Evolutionary conservation across 1,284 basidiomycete species (phyloP).

Genomic region (Trichosporon asahii): DNA sequence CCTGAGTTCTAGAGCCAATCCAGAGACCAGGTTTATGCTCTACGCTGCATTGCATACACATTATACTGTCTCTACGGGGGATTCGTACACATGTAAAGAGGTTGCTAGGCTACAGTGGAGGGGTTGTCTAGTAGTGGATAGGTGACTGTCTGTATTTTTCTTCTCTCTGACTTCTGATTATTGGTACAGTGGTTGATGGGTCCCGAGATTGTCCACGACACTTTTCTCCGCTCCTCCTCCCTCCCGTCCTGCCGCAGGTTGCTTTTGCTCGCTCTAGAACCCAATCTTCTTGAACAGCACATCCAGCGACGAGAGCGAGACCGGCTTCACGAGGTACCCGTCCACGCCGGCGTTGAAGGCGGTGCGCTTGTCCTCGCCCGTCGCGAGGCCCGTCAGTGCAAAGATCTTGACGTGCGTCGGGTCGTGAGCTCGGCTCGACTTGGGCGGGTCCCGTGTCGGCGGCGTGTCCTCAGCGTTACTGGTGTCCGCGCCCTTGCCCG

Average conservation of each 20-base stretch:
- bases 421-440: slow-evolving; percentile 9
- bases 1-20: no score
- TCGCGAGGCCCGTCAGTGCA: slow-evolving; percentile 88
- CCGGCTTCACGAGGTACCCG: slow-evolving; percentile 89
- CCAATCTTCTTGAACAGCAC: slow-evolving; percentile 65
- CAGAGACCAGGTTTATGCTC: no score
- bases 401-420: slow-evolving; percentile 61
- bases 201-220: no score
- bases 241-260: neutral
- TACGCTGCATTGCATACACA: no score
- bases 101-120: no score
- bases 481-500: neutral
- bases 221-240: no score
- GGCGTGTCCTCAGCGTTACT: slow-evolving; percentile 9
- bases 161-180: no score
- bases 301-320: slow-evolving; percentile 82
- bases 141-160: no score
- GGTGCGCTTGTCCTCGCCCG: slow-evolving; percentile 81
- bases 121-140: no score
- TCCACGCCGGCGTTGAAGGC: slow-evolving; percentile 92
- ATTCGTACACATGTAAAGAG: no score
- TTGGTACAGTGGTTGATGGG: no score
- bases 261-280: neutral
- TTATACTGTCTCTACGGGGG: no score
- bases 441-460: slow-evolving; percentile 32